A percentile compares a stretch with the other conserved stretches of the same genome.
Conservation (phyloP, 352 stramenopile species). For the Globisporangium paroecandrum region DNA sequence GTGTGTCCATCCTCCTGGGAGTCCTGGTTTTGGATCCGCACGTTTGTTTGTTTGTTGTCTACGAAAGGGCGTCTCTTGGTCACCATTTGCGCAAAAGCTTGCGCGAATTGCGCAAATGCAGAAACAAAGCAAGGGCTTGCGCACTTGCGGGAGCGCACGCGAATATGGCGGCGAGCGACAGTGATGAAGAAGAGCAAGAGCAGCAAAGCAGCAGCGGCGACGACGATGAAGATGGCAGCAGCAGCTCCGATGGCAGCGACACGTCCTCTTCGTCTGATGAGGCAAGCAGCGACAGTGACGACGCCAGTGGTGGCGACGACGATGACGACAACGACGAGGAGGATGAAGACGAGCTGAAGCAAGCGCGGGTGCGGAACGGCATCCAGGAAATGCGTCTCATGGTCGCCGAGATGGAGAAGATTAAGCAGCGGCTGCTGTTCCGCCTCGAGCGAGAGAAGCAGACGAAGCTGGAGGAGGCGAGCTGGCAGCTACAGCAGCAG, state of each 20-base stretch:
- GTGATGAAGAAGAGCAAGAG: conserved; percentile 25
- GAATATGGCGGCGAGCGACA: not conserved
- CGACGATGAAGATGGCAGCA: conserved; percentile 16
- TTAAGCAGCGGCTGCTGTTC: conserved; percentile 52
- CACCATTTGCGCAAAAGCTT: not conserved
- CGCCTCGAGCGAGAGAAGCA: conserved; percentile 30
- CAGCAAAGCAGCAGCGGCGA: conserved; percentile 21
- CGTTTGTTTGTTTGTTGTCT: not conserved
- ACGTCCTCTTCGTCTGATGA: not conserved
- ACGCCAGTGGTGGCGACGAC: not conserved
- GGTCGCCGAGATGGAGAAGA: conserved; percentile 58
- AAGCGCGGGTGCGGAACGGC: conserved; percentile 32
- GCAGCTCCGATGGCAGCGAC: conserved; percentile 7
- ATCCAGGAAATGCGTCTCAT: conserved; percentile 46
- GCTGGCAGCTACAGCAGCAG: conserved; percentile 16
- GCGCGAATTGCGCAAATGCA: conserved; percentile 4
- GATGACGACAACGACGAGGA: conserved; percentile 8
- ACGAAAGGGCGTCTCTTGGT: conserved; percentile 2
- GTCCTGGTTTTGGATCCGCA: conserved; percentile 1
- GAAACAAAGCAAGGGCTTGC: conserved; percentile 4
- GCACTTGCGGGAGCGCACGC: not conserved
- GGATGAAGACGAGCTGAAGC: conserved; percentile 22
- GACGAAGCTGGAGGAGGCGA: conserved; percentile 17
- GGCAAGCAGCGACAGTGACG: conserved; percentile 5
- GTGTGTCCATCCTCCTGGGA: conserved; percentile 5